Evolutionary conservation across 352 stramenopile species (phyloP).

Genomic region (Phytophthora vignae): DNA sequence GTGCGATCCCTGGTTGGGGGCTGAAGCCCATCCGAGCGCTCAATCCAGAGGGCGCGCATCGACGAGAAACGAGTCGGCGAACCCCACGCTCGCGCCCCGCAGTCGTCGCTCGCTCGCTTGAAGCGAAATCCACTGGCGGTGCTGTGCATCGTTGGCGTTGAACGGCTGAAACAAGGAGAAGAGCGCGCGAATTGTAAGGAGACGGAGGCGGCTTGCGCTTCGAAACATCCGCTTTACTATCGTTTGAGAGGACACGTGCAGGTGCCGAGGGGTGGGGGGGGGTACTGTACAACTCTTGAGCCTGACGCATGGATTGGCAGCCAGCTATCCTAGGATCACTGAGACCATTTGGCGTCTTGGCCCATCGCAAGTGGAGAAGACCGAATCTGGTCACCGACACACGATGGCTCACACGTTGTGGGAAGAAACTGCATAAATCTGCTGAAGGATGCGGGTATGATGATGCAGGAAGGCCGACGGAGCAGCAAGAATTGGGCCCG

Average conservation of each 20-base stretch:
- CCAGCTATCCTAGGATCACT: neutral
- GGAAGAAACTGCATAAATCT: too few relatives aligned
- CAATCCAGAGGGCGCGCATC: constrained; percentile 19
- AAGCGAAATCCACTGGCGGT: constrained; percentile 16
- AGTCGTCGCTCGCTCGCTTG: constrained; percentile 8
- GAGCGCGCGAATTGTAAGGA: too few relatives aligned
- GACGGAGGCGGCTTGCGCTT: neutral
- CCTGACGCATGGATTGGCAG: neutral
- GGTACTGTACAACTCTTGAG: neutral
- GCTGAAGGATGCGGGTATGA: too few relatives aligned
- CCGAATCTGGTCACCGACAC: too few relatives aligned
- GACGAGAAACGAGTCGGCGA: constrained; percentile 17
- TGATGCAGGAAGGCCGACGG: too few relatives aligned
- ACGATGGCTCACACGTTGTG: too few relatives aligned
- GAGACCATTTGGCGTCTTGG: neutral
- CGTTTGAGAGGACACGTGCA: neutral
- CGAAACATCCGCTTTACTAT: neutral
- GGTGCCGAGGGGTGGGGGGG: too few relatives aligned
- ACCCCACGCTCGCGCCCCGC: neutral
- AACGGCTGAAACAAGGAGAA: neutral
- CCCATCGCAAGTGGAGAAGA: too few relatives aligned
- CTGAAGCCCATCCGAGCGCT: constrained; percentile 22
- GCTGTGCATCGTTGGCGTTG: neutral
- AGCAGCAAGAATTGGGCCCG: too few relatives aligned
- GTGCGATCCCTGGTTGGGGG: constrained; percentile 3